Percentiles rank a stretch among this genome's conserved stretches.
These are phyloP conservation scores for Puccinia sorghi DNA, from an alignment of 1,284 basidiomycete species.

Conservation along the genomic window DNA sequence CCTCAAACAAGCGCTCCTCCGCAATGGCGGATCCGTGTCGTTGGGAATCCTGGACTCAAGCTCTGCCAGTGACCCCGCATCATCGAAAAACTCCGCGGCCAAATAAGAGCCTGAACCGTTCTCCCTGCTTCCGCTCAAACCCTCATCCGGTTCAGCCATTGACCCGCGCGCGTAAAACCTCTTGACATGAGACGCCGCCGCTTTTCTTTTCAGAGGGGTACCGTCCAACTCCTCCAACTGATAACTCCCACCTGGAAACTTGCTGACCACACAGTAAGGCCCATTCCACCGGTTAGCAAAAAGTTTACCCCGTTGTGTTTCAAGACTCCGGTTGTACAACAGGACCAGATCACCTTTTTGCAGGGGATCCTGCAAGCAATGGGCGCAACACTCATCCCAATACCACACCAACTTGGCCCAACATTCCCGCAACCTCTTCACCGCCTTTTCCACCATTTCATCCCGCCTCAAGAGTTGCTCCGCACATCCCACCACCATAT, in stretches of 20 bases:
- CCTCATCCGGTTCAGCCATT: too few relatives aligned
- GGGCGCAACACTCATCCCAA: not conserved
- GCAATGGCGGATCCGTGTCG: too few relatives aligned
- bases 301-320: conserved; percentile 15
- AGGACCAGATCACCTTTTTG: conserved; percentile 11
- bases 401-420: not conserved
- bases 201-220: not conserved
- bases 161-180: not conserved
- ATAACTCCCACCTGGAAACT: conserved; percentile 1
- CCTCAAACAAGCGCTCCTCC: too few relatives aligned
- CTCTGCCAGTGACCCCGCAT: too few relatives aligned
- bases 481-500: not conserved
- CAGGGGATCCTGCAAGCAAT: not conserved
- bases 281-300: conserved; percentile 26
- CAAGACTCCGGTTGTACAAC: conserved; percentile 5
- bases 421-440: not conserved
- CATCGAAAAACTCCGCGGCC: too few relatives aligned
- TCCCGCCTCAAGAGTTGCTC: not conserved
- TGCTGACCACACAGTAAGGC: not conserved
- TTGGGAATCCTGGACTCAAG: too few relatives aligned
- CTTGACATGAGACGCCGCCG: not conserved
- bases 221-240: conserved; percentile 19
- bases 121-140: too few relatives aligned
- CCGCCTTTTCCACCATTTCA: not conserved
- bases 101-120: not conserved